Base-by-base conservation (phyloP, 2,329 filamentous ascomycete genomes). In the Akanthomyces muscarius region DNA sequence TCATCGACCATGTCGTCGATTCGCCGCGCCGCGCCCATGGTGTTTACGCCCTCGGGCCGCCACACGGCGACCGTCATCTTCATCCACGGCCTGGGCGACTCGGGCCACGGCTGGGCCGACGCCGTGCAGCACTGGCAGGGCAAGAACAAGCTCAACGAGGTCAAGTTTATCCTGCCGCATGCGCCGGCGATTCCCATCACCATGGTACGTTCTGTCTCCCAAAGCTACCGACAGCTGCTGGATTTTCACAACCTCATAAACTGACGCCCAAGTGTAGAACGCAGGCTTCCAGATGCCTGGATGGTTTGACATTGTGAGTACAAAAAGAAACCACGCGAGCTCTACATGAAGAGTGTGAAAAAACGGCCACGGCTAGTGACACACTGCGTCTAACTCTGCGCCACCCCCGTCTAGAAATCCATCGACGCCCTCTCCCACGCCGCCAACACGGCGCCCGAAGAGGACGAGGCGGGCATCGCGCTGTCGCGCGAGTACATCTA, bases 51-150 rank as follows among this genome's bases (percentile, higher is more conserved):
- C 47, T 79, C 90, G 41, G 90, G 86, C 73, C 86, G 86, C 72
- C 95, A 98, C 78, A 97, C 95, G 44, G 92, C 92, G 28, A 97
- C 94, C 3, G 89, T 98, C 70, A 98, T 99, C 71, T 92, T 97
- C 77, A 84, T 91, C 59, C 95, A 99, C 75, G 95, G 95, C 16
- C 81, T 99, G 45, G 95, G 95, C 66, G 95, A 98, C 74, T 89
- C 83, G 36, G 90, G 89, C 50, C 81, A 85, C 68, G 90, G 90
- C 68, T 94, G 91, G 93, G 84, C 89, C 51, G 87, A 86, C 63
- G 85, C 95, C 23, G 92, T 95, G 38, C 89, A 96, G 80, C 92
- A 94, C 76, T 97, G 90, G 89, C 87, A 92, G 62, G 83, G 88
- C 41, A 85, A 90, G 58, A 85, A 87, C 74, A 88, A 89, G 71